A percentile compares a stretch with the other conserved stretches of the same genome.
Conservation (phyloP, 345 rosid species). For the Hibiscus mutabilis region DNA sequence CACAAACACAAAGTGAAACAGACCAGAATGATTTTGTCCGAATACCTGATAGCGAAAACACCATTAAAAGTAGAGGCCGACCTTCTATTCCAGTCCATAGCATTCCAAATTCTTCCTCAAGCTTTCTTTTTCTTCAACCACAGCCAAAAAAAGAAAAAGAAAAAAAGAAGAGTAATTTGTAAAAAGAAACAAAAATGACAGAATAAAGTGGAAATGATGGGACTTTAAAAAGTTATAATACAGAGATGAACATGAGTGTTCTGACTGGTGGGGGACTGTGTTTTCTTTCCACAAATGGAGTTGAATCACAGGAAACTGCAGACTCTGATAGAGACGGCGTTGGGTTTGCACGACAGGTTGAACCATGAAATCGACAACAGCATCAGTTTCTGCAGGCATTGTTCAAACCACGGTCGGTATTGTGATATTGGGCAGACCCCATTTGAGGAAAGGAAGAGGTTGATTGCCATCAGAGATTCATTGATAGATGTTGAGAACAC, state of each 20-base stretch:
- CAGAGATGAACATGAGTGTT: neutral
- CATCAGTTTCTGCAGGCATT: conserved; percentile 24
- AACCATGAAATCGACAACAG: conserved; percentile 17
- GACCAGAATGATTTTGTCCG: neutral
- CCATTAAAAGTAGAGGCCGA: conserved; percentile 21
- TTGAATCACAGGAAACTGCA: conserved; percentile 21
- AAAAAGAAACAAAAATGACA: neutral
- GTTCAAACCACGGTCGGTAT: conserved; percentile 21
- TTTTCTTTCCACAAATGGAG: conserved; percentile 22
- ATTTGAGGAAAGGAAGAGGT: conserved; percentile 24
- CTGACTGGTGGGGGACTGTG: neutral
- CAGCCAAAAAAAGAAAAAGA: conserved; percentile 9
- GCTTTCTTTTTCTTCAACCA: conserved; percentile 15
- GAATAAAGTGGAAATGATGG: conserved; percentile 2
- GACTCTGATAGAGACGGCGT: conserved; percentile 27
- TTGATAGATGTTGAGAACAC: conserved; percentile 22
- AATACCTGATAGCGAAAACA: neutral
- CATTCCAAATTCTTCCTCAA: conserved; percentile 7
- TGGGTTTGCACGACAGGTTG: conserved; percentile 25
- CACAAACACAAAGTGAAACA: neutral
- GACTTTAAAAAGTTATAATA: neutral
- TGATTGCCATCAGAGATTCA: conserved; percentile 31
- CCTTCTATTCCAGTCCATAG: conserved; percentile 9
- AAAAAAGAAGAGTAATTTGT: neutral
- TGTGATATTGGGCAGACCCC: conserved; percentile 17